Base-by-base conservation (phyloP, 257 asterid species). In the Nicotiana tabacum region DNA sequence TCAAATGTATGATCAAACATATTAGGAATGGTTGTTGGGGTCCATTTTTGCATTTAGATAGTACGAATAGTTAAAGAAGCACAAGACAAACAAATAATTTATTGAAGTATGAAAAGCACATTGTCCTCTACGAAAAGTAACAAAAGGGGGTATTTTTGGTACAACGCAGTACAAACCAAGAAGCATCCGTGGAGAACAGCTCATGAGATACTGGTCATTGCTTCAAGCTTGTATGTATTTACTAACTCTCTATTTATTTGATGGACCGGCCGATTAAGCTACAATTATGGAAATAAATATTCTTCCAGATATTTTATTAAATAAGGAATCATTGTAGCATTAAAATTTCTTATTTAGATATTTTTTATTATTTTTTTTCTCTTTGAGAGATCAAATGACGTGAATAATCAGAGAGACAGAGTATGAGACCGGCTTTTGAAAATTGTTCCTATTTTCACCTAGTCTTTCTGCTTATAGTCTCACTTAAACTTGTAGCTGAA, bases 21-120 rank as follows among this genome's bases (percentile, higher is more conserved):
- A 13, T 27, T 24, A 48, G 21, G 17, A 24, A 13, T 51, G 66
- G 27, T 9, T 16, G 33, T 4, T 27, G 69, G 60, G 32, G 77
- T 37, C 77, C 58, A 43, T 80, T 21, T 43, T 57, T 58, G 61
- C 72, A 80, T 64, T 65, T 30, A 65, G 83, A 64, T 80, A 62
- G 3, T 61, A 9, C 60, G 64, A 32, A 64, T 27, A 27, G 27
- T 33, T 65, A 13, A 80, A 27, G 32, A 37, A 39, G 77, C 53
- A 51, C 62, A 48, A 29, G 62, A 80, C 77, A n/a, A 64, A 53
- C 51, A 39, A 43, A 33, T 80, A 64, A 80, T 57, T 65, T 46
- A 51, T 48, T 9, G 17, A 74, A 74, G 27, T 74, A 17, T 13
- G 51, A 39, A 37, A 30, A 32, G 12, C 30, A 55, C 2, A 67